Evolutionary conservation across 345 rosid genomes (phyloP), one percentile per base, ranked within the genome.

Genomic region (Moricandia moricandioides): DNA sequence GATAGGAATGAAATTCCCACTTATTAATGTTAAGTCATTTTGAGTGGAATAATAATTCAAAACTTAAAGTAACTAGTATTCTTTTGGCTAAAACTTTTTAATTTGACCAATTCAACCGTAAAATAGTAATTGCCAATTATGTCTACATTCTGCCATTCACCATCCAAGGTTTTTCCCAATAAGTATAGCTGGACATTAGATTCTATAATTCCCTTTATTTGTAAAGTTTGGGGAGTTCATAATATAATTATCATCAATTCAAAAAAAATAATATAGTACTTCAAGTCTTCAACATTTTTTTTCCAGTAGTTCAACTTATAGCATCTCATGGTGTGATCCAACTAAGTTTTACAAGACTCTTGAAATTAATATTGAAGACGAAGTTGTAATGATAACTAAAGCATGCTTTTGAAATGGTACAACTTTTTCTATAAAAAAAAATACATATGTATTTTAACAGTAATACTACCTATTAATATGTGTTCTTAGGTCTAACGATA

Each of bases 1-100:
- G 45, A 55, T 27, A 30, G 6, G 71, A 65, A 77, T 47, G 62
- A 65, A 18, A 70, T 43, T 70, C 75, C 80, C 75, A 76, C 75
- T 76, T 21, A 55, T 65, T 54, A 12, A 55, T 76, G 75, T 63
- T 62, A 40, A 55, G 40, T 70, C 75, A 43, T 60, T 60, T 21
- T 55, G 40, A 61, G 56, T 75, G 69, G 74, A 75, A 62, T 54
- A 33, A 66, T 75, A 59, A 59, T 67, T 31, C n/a, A 30, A 58
- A 35, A 64, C 59, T 4, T 17, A 39, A 29, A 51, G 17, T 45
- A 49, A 55, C 1, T 13, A 30, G 1, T 40, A 39, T 40, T 62
- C 47, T 10, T 7, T 18, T 52, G 8, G 29, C 18, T 17, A 55
- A 69, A 69, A 40, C 7, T 39, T 76, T 73, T 70, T 31, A 63